These are phyloP conservation scores for Cystobasidium ongulense DNA, from an alignment of 768 basidiomycete species.

Conservation along the genomic window DNA sequence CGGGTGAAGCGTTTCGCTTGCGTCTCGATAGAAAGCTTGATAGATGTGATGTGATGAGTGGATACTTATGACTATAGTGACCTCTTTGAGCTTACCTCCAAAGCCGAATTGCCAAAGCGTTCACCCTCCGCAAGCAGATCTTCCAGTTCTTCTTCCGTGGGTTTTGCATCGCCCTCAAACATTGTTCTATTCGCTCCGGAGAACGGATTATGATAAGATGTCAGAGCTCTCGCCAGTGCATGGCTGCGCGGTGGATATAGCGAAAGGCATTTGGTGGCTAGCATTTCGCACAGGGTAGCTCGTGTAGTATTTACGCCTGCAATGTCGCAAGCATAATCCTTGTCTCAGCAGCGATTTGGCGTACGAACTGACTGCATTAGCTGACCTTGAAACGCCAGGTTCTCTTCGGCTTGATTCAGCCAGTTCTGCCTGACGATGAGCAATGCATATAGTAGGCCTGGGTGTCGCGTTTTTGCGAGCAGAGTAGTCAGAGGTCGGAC, in stretches of 20 bases:
- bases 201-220: slow-evolving; percentile 74
- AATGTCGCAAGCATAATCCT: background rate
- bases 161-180: slow-evolving; percentile 57
- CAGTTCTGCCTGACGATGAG: slow-evolving; percentile 47
- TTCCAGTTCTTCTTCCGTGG: slow-evolving; percentile 54
- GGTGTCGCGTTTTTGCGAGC: slow-evolving; percentile 26
- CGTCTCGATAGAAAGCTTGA: slow-evolving; percentile 69
- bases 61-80: slow-evolving; percentile 40
- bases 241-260: slow-evolving; percentile 48
- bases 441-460: slow-evolving; percentile 9
- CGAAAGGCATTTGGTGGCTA: slow-evolving; percentile 77
- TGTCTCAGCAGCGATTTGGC: background rate
- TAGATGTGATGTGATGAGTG: background rate
- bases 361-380: background rate
- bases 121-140: slow-evolving; percentile 49
- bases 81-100: background rate
- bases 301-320: slow-evolving; percentile 56
- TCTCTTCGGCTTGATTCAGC: slow-evolving; percentile 57
- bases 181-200: slow-evolving; percentile 63
- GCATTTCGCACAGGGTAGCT: slow-evolving; percentile 74
- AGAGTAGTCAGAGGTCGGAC: slow-evolving; percentile 21
- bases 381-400: slow-evolving; percentile 63
- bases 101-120: slow-evolving; percentile 30
- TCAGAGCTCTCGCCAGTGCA: slow-evolving; percentile 48
- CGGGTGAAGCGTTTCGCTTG: slow-evolving; percentile 73